Base-by-base conservation (phyloP, 139 green algal species). In the Chlorella vulgaris region DNA sequence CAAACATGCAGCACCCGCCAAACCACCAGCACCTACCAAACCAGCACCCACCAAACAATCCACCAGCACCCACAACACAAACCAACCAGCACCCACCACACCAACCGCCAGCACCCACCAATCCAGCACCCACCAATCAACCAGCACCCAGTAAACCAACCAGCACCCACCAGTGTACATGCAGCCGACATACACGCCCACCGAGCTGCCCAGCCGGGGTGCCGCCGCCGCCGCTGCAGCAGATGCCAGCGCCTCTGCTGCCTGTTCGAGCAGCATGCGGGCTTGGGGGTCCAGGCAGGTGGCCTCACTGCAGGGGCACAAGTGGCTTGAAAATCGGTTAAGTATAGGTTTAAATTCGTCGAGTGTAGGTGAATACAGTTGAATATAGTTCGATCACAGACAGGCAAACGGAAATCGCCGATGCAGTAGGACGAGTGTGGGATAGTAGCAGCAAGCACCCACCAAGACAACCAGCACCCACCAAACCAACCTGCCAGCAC, bases 161-260 rank as follows among this genome's bases (percentile, higher is more conserved):
- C n/a, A 10, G 38, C 33, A 26, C 2, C 7, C 39, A 70, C 74
- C 74, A 28, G 85, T 28, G 90, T 92, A 79, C 93, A 90, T 6
- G 93, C 90, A n/a, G 90, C 94, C 26, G 88, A 97, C 22, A 95
- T 81, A 60, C 83, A 90, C 68, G 83, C 93, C 53, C 85, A 95
- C 65, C 88, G 88, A 21, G 90, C 91, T 1, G 89, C 89, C 38
- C n/a, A 58, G 22, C 5, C 36, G n/a, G 3, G 10, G 28, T 1
- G 58, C 74, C 18, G 58, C 74, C 4, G 50, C 28, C 2, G 31
- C 7, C 10, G 35, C 38, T 10, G 51, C 71, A 26, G 71, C 29
- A 19, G 42, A 24, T 1, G n/a, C 69, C 38, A 80, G 43, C 69
- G 83, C 82, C 28, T 88, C 79, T 69, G 55, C 18, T 68, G 79